Percentiles rank a stretch among this genome's conserved stretches.
These are phyloP conservation scores for Hamamelis virginiana DNA, from an alignment of 164 flowering plant species.

Conservation along the genomic window DNA sequence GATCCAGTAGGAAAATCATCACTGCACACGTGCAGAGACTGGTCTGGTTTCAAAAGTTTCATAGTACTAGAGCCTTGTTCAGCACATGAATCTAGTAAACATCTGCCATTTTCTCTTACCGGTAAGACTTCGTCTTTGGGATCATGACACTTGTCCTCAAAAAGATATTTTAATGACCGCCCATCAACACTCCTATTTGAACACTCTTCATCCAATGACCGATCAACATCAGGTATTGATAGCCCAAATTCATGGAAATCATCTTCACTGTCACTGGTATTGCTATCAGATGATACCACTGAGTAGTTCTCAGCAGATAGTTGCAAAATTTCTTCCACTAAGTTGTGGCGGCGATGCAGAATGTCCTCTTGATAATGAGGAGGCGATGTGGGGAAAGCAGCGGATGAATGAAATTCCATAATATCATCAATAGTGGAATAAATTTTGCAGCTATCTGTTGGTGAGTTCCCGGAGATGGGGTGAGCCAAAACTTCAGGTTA, in stretches of 20 bases:
- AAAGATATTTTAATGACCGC: conserved; percentile 10
- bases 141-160: conserved; percentile 13
- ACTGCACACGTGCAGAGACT: conserved; percentile 11
- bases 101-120: conserved; percentile 26
- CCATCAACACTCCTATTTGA: conserved; percentile 18
- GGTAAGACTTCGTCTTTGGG: conserved; percentile 15
- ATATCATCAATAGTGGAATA: too few relatives aligned
- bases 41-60: conserved; percentile 12
- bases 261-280: conserved; percentile 67
- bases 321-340: conserved; percentile 84
- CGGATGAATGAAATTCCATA: too few relatives aligned
- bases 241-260: conserved; percentile 33
- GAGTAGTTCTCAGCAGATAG: conserved; percentile 85
- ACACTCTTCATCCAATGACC: conserved; percentile 23
- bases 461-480: too few relatives aligned
- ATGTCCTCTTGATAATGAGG: too few relatives aligned
- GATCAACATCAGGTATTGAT: conserved; percentile 27
- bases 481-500: too few relatives aligned
- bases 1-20: conserved; percentile 17
- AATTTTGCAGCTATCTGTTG: too few relatives aligned
- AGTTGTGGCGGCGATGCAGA: too few relatives aligned
- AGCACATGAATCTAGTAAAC: conserved; percentile 6
- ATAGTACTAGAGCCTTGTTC: conserved; percentile 20
- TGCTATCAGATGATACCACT: conserved; percentile 76
- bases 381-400: too few relatives aligned